Percentiles rank a stretch among this genome's conserved stretches.
Conservation (phyloP, 148 eudicot genomes). For the Silene latifolia region DNA sequence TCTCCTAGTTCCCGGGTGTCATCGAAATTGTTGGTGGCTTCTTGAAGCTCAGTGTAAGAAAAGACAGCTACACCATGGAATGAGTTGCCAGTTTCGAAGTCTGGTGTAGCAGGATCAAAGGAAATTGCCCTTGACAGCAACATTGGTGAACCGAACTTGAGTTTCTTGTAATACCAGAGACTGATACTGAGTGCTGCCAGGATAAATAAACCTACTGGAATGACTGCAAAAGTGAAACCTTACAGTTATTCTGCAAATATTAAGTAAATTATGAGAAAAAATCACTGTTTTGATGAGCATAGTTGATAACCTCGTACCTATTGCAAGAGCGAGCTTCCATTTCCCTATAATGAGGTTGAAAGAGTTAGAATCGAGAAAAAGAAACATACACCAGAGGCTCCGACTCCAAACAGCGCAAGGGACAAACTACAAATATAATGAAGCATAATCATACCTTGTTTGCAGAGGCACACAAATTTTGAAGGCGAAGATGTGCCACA, state of each 20-base stretch:
- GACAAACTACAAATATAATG: too few relatives aligned
- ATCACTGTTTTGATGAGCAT: not conserved
- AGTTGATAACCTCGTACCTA: conserved; percentile 9
- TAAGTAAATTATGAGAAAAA: not conserved
- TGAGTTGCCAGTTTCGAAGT: conserved; percentile 18
- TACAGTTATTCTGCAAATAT: not conserved
- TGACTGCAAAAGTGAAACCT: conserved; percentile 1
- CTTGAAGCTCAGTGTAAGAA: conserved; percentile 18
- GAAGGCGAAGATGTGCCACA: conserved; percentile 10
- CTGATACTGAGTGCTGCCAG: conserved; percentile 6
- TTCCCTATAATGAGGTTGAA: conserved; percentile 11
- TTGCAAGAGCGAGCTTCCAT: conserved; percentile 15
- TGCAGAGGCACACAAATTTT: conserved; percentile 16
- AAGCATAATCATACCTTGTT: conserved; percentile 2
- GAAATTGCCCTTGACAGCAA: conserved; percentile 14
- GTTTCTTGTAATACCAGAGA: conserved; percentile 15
- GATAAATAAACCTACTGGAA: conserved; percentile 8
- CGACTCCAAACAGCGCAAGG: too few relatives aligned
- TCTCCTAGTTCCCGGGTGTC: conserved; percentile 16
- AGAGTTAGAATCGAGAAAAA: not conserved
- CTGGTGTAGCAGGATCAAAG: not conserved
- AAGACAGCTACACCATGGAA: conserved; percentile 20
- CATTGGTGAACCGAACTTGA: not conserved
- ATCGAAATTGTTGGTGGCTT: conserved; percentile 27
- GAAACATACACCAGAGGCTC: not conserved